Percentiles rank a stretch among this genome's conserved stretches.
phyloP scores from a whole-genome alignment of 225 moss, liverwort and hornwort species.

The Marchantia paleacea region DNA sequence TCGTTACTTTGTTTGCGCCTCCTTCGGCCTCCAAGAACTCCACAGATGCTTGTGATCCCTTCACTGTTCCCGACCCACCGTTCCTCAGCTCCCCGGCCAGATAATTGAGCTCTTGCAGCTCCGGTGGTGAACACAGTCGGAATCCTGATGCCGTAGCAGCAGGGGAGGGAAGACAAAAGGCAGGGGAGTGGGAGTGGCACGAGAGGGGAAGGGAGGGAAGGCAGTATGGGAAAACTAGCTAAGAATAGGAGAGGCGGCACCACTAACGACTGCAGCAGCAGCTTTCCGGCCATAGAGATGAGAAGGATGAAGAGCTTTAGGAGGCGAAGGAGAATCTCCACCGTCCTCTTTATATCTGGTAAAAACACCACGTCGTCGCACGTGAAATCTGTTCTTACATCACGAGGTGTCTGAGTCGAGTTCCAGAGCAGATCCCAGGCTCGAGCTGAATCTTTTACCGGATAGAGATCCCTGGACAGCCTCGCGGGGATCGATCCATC shows the following conservation, averaged over 20 bases:
- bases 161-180: background rate
- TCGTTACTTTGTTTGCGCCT: background rate
- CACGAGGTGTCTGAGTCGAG: too few species aligned
- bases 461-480: background rate
- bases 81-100: background rate
- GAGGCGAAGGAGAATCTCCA: background rate
- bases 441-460: background rate
- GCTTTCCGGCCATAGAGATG: background rate
- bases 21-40: background rate
- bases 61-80: background rate
- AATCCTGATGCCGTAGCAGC: background rate
- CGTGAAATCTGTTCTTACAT: background rate
- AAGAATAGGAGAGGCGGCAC: too few species aligned
- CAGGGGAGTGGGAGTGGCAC: background rate
- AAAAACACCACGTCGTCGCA: background rate
- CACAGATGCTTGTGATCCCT: background rate
- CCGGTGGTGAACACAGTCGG: background rate
- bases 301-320: background rate
- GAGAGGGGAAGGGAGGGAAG: background rate
- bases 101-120: background rate
- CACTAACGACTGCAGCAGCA: background rate
- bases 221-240: too few species aligned
- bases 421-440: background rate
- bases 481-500: background rate
- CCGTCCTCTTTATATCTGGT: constrained; percentile 1